Evolutionary conservation across 2,329 filamentous ascomycete genomes (phyloP), one percentile per base, ranked within the genome.

Genomic region (Paecilomyces formosus): DNA sequence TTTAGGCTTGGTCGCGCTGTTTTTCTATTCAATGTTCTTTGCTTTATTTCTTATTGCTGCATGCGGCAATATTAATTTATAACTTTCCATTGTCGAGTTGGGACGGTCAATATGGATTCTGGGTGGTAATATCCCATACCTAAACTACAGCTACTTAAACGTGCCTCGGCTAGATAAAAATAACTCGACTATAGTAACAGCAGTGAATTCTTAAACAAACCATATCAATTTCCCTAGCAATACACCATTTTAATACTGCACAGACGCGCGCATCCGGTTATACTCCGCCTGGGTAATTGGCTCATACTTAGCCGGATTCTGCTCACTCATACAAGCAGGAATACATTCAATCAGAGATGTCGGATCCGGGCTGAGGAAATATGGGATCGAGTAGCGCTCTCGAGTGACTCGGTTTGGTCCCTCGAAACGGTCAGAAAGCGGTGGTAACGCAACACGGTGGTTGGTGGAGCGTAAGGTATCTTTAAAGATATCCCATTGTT

Each of bases 371-470:
- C 74, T 70, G 31, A 85, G 74, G 57, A 86, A 86, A 64, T 85
- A 86, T 0, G 83, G 82, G 56, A 86, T 85, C 8, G 83, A 85
- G 61, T 83, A 86, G 13, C 84, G 72, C 21, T 78, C 75, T 31
- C 72, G 70, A 2, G 80, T 82, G 73, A 82, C 78, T 3, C 73
- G 66, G 13, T 76, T 66, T 1, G 66, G 65, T 1, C 72, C 76
- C 52, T 68, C 72, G 58, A 68, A 74, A 18, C 74, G 69, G 60
- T 77, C 71, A 9, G 70, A 64, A 0, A 72, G 63, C 1, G 75
- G 75, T 13, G 81, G 80, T 3, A 79, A 63, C 1, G 73, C 76
- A 2, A 85, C 82, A 2, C 81, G 78, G 64, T 85, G 82, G 9
- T 79, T 74, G 2, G 80, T 83, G 13, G 82, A 84, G 62, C 76